Evolutionary conservation across 1,284 basidiomycete species (phyloP).

Genomic region (Ganoderma lingzhi): DNA sequence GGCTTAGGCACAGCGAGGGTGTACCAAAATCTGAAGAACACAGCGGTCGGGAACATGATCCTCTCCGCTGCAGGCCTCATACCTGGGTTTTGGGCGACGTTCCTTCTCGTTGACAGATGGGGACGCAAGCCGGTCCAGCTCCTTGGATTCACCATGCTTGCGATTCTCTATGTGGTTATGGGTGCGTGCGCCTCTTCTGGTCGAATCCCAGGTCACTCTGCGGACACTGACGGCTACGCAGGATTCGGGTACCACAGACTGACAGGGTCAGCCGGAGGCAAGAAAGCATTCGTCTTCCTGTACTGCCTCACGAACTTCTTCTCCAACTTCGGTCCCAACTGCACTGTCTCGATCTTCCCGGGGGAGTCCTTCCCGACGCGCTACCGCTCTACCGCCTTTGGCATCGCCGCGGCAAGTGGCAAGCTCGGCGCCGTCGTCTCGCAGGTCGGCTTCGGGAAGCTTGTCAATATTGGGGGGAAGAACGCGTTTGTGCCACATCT

Average conservation of each 20-base stretch:
- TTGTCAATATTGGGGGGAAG: conserved; percentile 73
- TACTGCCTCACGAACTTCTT: conserved; percentile 82
- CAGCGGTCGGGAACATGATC: conserved; percentile 72
- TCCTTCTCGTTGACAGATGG: conserved; percentile 76
- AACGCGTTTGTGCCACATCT: conserved; percentile 70
- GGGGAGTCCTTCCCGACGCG: conserved; percentile 90
- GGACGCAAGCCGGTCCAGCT: conserved; percentile 81
- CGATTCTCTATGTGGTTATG: conserved; percentile 70
- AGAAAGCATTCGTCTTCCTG: conserved; percentile 78
- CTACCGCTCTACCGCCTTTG: conserved; percentile 85
- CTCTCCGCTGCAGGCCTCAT: conserved; percentile 76
- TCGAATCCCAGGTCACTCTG: neutral
- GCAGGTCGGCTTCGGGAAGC: conserved; percentile 79
- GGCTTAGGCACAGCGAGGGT: conserved; percentile 48
- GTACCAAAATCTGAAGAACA: conserved; percentile 61
- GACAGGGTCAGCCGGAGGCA: conserved; percentile 57
- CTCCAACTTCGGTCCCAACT: conserved; percentile 85
- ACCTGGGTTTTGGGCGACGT: conserved; percentile 77
- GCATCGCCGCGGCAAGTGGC: conserved; percentile 85
- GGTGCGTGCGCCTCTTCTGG: conserved; percentile 45
- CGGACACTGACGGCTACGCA: conserved; percentile 34
- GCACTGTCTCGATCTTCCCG: conserved; percentile 85
- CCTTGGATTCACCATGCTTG: conserved; percentile 79
- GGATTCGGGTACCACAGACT: conserved; percentile 80
- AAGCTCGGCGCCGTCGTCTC: conserved; percentile 88